Conservation (phyloP, 179 eudicot species). For the Sideroxylon spinosum region DNA sequence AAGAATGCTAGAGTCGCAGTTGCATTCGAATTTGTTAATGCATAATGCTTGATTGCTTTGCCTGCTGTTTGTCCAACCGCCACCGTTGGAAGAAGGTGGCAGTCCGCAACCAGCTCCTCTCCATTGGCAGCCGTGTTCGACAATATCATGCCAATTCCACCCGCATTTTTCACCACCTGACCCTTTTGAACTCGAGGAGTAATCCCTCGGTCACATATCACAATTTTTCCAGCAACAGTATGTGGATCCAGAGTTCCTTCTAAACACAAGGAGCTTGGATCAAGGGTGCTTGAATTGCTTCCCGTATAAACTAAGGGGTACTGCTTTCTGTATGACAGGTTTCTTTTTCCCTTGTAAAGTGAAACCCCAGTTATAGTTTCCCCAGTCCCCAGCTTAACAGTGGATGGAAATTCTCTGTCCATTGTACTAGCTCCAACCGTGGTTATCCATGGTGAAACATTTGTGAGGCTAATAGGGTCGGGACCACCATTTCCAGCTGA, state of each 20-base stretch:
- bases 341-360: slow-evolving; percentile 55
- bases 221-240: slow-evolving; percentile 64
- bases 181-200: slow-evolving; percentile 87
- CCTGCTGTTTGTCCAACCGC: slow-evolving; percentile 74
- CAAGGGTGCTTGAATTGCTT: slow-evolving; percentile 44
- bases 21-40: slow-evolving; percentile 30
- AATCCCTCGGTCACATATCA: slow-evolving; percentile 82
- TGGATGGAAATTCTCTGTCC: slow-evolving; percentile 79
- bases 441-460: slow-evolving; percentile 85
- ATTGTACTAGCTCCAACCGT: slow-evolving; percentile 88
- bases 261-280: slow-evolving; percentile 65
- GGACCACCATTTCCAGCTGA: slow-evolving; percentile 92
- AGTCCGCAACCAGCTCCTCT: slow-evolving; percentile 81
- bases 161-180: slow-evolving; percentile 80
- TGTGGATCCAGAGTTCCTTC: slow-evolving; percentile 64
- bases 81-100: slow-evolving; percentile 73
- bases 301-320: slow-evolving; percentile 64
- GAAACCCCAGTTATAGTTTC: slow-evolving; percentile 47
- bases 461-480: slow-evolving; percentile 62
- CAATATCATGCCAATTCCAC: slow-evolving; percentile 84
- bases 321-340: slow-evolving; percentile 28
- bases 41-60: slow-evolving; percentile 51
- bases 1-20: slow-evolving; percentile 56
- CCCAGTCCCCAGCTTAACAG: slow-evolving; percentile 65
- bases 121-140: slow-evolving; percentile 70